These are phyloP conservation scores for Podosphaera fusca DNA, from an alignment of 2,329 filamentous ascomycete genomes.

Conservation along the genomic window DNA sequence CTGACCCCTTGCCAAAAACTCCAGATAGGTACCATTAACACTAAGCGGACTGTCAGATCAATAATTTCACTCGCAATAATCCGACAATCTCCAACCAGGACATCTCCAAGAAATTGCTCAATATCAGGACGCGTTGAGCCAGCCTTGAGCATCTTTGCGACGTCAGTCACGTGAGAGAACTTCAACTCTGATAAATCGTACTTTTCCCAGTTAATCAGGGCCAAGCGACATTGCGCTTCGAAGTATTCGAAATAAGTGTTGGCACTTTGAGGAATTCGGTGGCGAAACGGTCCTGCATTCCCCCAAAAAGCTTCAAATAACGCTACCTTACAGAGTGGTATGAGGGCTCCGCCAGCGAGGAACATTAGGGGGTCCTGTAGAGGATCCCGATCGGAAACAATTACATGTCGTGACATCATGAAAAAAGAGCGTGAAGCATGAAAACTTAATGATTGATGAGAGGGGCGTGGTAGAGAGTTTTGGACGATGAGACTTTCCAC, in stretches of 20 bases:
- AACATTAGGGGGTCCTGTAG: constrained; percentile 2
- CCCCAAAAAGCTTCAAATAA: constrained; percentile 2
- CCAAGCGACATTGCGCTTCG: constrained; percentile 1
- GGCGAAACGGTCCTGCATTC: constrained; percentile 1
- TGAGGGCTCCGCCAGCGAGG: constrained; percentile 2
- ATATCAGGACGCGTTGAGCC: constrained; percentile 2
- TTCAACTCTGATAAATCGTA: constrained; percentile 2
- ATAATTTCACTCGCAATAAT: constrained; percentile 3
- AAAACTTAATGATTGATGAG: background rate
- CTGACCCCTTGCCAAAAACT: constrained; percentile 4
- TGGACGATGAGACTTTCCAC: background rate
- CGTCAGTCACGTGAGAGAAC: constrained; percentile 3
- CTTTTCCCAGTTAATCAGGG: constrained; percentile 2
- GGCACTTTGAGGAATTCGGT: background rate
- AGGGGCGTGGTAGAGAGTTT: background rate
- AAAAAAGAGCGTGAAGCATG: background rate
- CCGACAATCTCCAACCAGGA: background rate
- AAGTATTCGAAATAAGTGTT: constrained; percentile 2
- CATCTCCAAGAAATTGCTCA: constrained; percentile 1
- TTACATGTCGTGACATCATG: constrained; percentile 2
- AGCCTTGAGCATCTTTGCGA: constrained; percentile 1
- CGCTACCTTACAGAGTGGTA: constrained; percentile 2
- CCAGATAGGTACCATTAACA: constrained; percentile 4
- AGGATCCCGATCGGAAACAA: constrained; percentile 2
- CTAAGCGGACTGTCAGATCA: constrained; percentile 2